Evolutionary conservation across 768 basidiomycete species (phyloP).

Genomic region (Rhizopogon vinicolor): DNA sequence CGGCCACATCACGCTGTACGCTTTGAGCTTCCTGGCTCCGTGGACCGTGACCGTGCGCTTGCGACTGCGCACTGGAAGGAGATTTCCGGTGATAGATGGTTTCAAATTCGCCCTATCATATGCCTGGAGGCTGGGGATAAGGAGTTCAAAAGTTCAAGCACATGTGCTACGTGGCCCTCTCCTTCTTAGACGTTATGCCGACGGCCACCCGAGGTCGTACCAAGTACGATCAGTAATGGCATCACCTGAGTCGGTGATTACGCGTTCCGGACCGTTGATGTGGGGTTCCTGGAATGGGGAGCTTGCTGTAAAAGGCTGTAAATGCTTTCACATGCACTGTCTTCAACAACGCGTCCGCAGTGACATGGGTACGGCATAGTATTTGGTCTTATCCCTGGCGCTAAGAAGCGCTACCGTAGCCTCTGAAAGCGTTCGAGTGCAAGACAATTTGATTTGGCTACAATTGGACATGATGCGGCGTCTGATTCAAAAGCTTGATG

Average conservation of each 20-base stretch:
- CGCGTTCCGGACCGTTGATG: conserved; percentile 13
- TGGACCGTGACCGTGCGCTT: neutral
- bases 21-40: neutral
- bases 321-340: conserved; percentile 5
- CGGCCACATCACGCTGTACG: neutral
- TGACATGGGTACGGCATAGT: conserved; percentile 6
- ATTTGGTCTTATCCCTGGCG: conserved; percentile 2
- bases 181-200: neutral
- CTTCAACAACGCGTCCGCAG: neutral
- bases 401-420: neutral
- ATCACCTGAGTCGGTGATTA: conserved; percentile 17
- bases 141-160: neutral
- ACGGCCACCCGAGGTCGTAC: neutral
- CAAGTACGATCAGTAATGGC: conserved; percentile 5
- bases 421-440: no score
- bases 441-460: no score
- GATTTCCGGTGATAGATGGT: neutral
- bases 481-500: neutral
- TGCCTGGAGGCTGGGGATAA: neutral
- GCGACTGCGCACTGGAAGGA: neutral
- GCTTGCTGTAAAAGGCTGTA: conserved; percentile 1
- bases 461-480: no score
- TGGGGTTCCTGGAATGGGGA: neutral
- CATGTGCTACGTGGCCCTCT: neutral
- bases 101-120: neutral